phyloP scores from a whole-genome alignment of 2,329 filamentous ascomycete species.

The Colletotrichum noveboracense region DNA sequence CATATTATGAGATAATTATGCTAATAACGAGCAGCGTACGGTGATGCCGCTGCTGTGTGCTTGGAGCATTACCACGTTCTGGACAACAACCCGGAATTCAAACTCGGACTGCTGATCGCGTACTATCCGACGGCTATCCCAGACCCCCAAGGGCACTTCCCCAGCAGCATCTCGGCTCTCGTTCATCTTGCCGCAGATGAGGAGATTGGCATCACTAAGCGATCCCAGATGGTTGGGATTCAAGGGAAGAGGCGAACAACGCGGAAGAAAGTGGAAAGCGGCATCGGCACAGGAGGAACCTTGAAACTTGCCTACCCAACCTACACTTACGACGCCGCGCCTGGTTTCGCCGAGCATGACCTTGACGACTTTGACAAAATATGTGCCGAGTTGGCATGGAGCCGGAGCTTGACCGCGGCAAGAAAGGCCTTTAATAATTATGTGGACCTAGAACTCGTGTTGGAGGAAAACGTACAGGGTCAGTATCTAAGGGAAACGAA shows the following conservation, averaged over 20 bases:
- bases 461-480: constrained; percentile 70
- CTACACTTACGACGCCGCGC: constrained; percentile 51
- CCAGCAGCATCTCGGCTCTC: constrained; percentile 40
- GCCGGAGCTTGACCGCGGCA: constrained; percentile 64
- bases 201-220: constrained; percentile 45
- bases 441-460: constrained; percentile 67
- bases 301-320: constrained; percentile 41
- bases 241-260: constrained; percentile 46
- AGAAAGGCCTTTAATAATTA: constrained; percentile 67
- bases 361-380: constrained; percentile 71
- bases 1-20: neutral
- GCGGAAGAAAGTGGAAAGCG: constrained; percentile 37
- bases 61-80: constrained; percentile 50
- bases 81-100: constrained; percentile 49
- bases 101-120: constrained; percentile 46
- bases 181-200: constrained; percentile 44
- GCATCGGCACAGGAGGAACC: constrained; percentile 41
- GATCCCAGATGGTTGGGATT: constrained; percentile 48
- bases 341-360: constrained; percentile 75
- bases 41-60: constrained; percentile 46
- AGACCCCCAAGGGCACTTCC: constrained; percentile 45
- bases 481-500: constrained; percentile 30
- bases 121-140: constrained; percentile 51
- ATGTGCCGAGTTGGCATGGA: constrained; percentile 71
- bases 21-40: constrained; percentile 36